These are phyloP conservation scores for Exophiala xenobiotica DNA, from an alignment of 2,329 filamentous ascomycete species.

Conservation along the genomic window DNA sequence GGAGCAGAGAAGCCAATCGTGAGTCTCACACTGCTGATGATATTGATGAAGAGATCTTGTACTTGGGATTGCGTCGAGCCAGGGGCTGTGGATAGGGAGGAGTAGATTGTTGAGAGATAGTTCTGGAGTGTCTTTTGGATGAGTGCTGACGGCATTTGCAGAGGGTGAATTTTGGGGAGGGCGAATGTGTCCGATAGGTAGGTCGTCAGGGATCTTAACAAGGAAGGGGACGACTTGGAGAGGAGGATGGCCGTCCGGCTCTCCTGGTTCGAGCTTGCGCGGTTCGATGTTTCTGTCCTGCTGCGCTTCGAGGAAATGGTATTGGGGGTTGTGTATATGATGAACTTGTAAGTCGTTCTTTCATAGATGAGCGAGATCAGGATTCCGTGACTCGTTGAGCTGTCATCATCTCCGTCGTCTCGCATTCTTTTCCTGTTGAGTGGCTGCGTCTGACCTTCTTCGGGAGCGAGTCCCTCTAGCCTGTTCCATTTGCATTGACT, in stretches of 20 bases:
- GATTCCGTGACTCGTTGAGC: slow-evolving; percentile 2
- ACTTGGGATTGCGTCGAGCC: neutral
- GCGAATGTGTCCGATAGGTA: slow-evolving; percentile 20
- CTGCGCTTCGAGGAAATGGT: slow-evolving; percentile 8
- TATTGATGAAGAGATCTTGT: neutral
- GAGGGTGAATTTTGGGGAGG: slow-evolving; percentile 12
- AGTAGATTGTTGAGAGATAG: slow-evolving; percentile 14
- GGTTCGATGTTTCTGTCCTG: neutral
- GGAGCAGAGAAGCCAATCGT: slow-evolving; percentile 22
- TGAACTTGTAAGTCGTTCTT: slow-evolving; percentile 20
- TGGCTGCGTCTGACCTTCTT: neutral
- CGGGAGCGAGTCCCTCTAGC: slow-evolving; percentile 1
- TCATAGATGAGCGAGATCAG: slow-evolving; percentile 23
- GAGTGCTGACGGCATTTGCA: slow-evolving; percentile 17
- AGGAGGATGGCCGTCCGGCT: slow-evolving; percentile 16
- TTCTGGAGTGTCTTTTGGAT: slow-evolving; percentile 15
- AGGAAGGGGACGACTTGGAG: slow-evolving; percentile 15
- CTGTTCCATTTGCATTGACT: slow-evolving; percentile 18
- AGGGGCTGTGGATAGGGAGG: neutral
- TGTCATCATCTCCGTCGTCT: neutral
- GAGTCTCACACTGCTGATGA: slow-evolving; percentile 24
- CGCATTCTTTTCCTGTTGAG: slow-evolving; percentile 12
- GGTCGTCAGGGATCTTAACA: slow-evolving; percentile 11
- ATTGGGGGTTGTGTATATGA: slow-evolving; percentile 16
- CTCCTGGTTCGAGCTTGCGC: neutral